Evolutionary conservation across 352 stramenopile species (phyloP).

Genomic region (Phytophthora pini): DNA sequence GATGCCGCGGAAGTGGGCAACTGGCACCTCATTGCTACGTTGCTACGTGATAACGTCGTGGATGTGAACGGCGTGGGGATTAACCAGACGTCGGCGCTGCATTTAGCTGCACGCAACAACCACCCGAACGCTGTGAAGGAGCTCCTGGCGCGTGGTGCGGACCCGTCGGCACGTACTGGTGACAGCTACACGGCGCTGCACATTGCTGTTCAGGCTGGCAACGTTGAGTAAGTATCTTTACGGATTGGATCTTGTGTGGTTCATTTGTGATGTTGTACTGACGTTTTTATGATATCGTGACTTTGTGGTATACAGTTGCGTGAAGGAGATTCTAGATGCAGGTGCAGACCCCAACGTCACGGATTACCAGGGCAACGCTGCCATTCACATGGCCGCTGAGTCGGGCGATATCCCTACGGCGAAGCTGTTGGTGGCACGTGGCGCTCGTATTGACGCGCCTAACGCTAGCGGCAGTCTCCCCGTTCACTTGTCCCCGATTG

Average conservation of each 20-base stretch:
- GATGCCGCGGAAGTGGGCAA: conserved; percentile 87
- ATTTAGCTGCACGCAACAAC: conserved; percentile 79
- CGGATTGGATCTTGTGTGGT: not conserved
- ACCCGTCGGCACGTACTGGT: conserved; percentile 69
- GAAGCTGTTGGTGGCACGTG: conserved; percentile 78
- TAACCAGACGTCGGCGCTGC: conserved; percentile 85
- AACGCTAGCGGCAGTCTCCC: conserved; percentile 85
- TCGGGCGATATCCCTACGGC: conserved; percentile 79
- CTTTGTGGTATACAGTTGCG: conserved; percentile 43
- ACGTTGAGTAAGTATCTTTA: conserved; percentile 56
- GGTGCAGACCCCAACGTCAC: conserved; percentile 82
- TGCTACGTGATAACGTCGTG: conserved; percentile 85
- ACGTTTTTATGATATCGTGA: conserved; percentile 12
- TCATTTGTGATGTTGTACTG: conserved; percentile 14
- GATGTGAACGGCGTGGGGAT: conserved; percentile 89
- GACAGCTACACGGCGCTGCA: conserved; percentile 87
- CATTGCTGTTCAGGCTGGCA: conserved; percentile 72
- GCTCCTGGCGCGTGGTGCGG: conserved; percentile 69
- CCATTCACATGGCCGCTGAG: conserved; percentile 85
- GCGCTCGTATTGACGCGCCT: conserved; percentile 72
- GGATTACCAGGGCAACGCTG: conserved; percentile 83
- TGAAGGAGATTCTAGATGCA: conserved; percentile 75
- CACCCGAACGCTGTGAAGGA: conserved; percentile 81
- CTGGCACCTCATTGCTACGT: conserved; percentile 79
- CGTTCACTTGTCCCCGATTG: conserved; percentile 87